Conservation (phyloP, 2,329 filamentous ascomycete species). For the Aspergillus novofumigatus region DNA sequence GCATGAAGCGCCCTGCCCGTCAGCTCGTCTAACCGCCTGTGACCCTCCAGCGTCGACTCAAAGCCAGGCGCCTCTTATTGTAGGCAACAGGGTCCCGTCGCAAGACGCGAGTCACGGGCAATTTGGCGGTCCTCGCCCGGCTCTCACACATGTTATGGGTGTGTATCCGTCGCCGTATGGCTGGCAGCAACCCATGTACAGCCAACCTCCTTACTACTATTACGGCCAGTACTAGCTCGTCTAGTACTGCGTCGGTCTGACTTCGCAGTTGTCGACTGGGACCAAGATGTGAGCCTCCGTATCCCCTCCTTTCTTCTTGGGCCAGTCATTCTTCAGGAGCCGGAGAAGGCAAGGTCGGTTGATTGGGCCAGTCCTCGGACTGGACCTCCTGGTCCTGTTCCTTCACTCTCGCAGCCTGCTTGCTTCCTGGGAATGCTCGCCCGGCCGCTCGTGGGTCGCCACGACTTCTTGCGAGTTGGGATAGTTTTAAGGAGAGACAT, state of each 20-base stretch:
- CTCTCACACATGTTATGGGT: background rate
- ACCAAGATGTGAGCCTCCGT: background rate
- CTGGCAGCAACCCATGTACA: background rate
- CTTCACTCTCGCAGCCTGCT: background rate
- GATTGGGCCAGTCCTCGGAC: background rate
- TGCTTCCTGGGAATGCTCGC: background rate
- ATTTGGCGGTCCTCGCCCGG: background rate
- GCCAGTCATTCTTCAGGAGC: background rate
- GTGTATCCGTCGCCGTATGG: constrained; percentile 1
- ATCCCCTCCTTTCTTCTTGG: background rate
- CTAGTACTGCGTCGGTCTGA: background rate
- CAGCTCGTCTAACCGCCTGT: background rate
- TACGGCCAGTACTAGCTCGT: background rate
- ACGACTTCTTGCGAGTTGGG: background rate
- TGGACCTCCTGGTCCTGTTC: background rate
- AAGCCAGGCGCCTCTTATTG: background rate
- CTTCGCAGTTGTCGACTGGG: background rate
- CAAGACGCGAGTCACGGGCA: background rate
- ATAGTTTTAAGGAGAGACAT: background rate
- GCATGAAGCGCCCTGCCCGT: background rate
- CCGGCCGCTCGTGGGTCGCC: background rate
- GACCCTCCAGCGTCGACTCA: background rate
- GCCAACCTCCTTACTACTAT: background rate
- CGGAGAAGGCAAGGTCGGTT: background rate
- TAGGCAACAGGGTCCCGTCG: background rate